Evolutionary conservation across 1,139 yeast species (phyloP), one percentile per base, ranked within the genome.

Genomic region (Zygoascus meyerae): DNA sequence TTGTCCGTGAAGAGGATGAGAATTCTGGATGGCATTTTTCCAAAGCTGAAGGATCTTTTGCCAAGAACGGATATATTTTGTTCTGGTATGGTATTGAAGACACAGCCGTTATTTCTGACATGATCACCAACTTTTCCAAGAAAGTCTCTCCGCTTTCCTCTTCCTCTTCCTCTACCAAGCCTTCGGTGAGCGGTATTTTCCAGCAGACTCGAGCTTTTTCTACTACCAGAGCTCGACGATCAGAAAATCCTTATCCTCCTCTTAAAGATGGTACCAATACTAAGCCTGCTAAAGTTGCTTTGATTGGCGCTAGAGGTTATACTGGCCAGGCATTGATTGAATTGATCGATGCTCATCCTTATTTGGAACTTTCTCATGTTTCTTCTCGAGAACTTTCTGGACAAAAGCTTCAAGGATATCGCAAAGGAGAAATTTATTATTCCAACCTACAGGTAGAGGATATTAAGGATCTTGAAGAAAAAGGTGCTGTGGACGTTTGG

Each of bases 241-340:
- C 58, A 21, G 67, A 83, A 37, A 78, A 82, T 64, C 92, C 95
- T 47, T 84, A 83, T 63, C 87, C 90, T 10, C 92, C 94, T 16
- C 57, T 77, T 40, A 72, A 72, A 51, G 72, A 74, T 48, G 94
- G 87, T 32, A 65, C 77, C 41, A 85, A 81, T 69, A 72, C 74
- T 40, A 66, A 71, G 45, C 78, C 77, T 50, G 72, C 86, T 34
- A 80, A 79, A 51, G 90, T 94, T 43, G 98, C 97, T 1, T 77
- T 92, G 58, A 90, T 92, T 63, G 99, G 99, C 59, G 99, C 98
- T 36, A 83, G 99, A 70, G 99, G 99, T 35, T 87, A 79, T 69
- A 90, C 97, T 29, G 99, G 98, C 31, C 95, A 86, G 69, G 92
- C 92, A 59, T 76, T 92, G 66, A 87, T 92, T 57, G 78, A 83